These are phyloP conservation scores for Termitomyces sp. DNA, from an alignment of 768 basidiomycete species.

Conservation along the genomic window DNA sequence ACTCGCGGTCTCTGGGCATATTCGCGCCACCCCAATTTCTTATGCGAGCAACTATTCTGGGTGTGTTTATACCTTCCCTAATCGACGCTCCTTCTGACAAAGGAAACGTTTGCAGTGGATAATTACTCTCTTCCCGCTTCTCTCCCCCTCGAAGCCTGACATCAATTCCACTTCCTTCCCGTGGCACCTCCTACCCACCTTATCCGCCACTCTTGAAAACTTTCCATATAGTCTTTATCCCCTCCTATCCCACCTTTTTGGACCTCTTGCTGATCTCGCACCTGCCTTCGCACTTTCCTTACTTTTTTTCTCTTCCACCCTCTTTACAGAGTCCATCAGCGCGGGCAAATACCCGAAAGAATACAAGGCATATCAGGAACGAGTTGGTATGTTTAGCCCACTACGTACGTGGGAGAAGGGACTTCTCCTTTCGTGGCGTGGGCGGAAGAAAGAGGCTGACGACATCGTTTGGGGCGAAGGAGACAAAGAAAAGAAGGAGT, in stretches of 20 bases:
- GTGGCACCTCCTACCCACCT: slow-evolving; percentile 11
- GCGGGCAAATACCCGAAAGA: slow-evolving; percentile 62
- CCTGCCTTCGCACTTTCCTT: slow-evolving; percentile 60
- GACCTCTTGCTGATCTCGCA: slow-evolving; percentile 27
- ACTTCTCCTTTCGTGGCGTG: slow-evolving; percentile 14
- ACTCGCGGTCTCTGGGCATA: slow-evolving; percentile 85
- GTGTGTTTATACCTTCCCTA: slow-evolving; percentile 31
- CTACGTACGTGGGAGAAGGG: slow-evolving; percentile 27
- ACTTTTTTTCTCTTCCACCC: slow-evolving; percentile 76
- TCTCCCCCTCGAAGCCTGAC: slow-evolving; percentile 33
- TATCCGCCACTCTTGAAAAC: slow-evolving; percentile 15
- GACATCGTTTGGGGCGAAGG: slow-evolving; percentile 20
- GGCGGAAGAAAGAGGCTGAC: slow-evolving; percentile 19
- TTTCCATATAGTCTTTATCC: slow-evolving; percentile 16
- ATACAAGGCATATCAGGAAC: slow-evolving; percentile 67
- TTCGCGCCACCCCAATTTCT: slow-evolving; percentile 89
- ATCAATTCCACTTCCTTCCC: slow-evolving; percentile 13
- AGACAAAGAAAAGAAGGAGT: slow-evolving; percentile 15
- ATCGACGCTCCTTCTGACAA: slow-evolving; percentile 2
- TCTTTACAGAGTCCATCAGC: slow-evolving; percentile 79
- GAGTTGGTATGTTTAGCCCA: slow-evolving; percentile 79
- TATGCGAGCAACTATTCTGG: slow-evolving; percentile 88
- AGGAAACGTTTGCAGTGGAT: slow-evolving; percentile 42
- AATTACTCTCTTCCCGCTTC: slow-evolving; percentile 61
- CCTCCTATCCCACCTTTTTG: slow-evolving; percentile 23